Percentiles rank a stretch among this genome's conserved stretches.
Evolutionary conservation across 2,329 filamentous ascomycete genomes (phyloP).

Genomic region (Parafenestella ontariensis): DNA sequence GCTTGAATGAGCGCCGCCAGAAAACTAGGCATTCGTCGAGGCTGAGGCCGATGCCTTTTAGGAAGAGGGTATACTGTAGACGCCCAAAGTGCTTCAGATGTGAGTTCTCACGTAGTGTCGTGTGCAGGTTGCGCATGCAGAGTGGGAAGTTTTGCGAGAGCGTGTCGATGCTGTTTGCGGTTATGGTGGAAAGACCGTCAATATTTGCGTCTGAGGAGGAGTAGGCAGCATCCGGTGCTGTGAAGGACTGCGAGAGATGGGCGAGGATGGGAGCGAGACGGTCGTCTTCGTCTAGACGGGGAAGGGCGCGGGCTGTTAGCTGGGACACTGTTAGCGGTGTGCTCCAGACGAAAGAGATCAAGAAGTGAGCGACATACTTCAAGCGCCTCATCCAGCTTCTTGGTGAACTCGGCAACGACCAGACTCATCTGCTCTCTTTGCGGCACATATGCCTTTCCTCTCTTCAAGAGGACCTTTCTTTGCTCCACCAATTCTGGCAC

Average conservation of each 20-base stretch:
- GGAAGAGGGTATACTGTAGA: slow-evolving; percentile 92
- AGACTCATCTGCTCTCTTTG: slow-evolving; percentile 85
- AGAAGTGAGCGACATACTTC: slow-evolving; percentile 69
- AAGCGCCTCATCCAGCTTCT: slow-evolving; percentile 78
- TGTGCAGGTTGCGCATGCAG: slow-evolving; percentile 93
- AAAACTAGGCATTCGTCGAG: slow-evolving; percentile 92
- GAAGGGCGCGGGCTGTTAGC: slow-evolving; percentile 88
- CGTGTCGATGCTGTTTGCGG: slow-evolving; percentile 70
- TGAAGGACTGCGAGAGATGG: slow-evolving; percentile 94
- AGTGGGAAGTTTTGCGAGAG: slow-evolving; percentile 84
- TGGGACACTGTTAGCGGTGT: slow-evolving; percentile 43
- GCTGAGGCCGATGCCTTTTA: slow-evolving; percentile 91
- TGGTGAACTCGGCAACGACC: slow-evolving; percentile 85
- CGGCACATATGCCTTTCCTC: slow-evolving; percentile 73
- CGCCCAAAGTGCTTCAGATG: slow-evolving; percentile 94
- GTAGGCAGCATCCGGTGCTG: slow-evolving; percentile 86
- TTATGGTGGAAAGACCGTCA: slow-evolving; percentile 72
- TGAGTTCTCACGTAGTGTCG: slow-evolving; percentile 81
- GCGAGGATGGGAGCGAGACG: slow-evolving; percentile 77
- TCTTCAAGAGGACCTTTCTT: slow-evolving; percentile 73
- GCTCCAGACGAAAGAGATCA: not conserved
- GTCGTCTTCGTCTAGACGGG: slow-evolving; percentile 94
- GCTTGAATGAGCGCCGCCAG: slow-evolving; percentile 86
- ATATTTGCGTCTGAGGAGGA: slow-evolving; percentile 73
- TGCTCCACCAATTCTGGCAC: slow-evolving; percentile 89